phyloP scores from a whole-genome alignment of 148 eudicot species.

The Silene latifolia region DNA sequence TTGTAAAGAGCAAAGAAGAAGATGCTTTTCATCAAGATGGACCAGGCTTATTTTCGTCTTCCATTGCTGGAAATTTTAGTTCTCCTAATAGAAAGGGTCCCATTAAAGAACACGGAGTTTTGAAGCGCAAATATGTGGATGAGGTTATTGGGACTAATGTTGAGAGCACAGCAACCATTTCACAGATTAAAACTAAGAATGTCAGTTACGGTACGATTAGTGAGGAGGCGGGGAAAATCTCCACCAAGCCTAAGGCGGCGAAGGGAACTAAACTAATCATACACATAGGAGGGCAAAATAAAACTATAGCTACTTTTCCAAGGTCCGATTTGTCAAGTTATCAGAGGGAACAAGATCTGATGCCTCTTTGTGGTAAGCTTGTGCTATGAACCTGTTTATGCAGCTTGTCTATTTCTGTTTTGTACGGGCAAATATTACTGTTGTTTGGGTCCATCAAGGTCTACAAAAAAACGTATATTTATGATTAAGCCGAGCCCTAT shows the following conservation, averaged over 20 bases:
- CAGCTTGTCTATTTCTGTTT: too few relatives aligned
- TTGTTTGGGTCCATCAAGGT: too few relatives aligned
- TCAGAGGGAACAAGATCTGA: slow-evolving; percentile 53
- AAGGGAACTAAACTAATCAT: slow-evolving; percentile 84
- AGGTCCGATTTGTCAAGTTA: slow-evolving; percentile 67
- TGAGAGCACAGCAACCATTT: slow-evolving; percentile 32
- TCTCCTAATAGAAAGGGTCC: slow-evolving; percentile 37
- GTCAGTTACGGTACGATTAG: slow-evolving; percentile 27
- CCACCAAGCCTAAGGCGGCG: slow-evolving; percentile 38
- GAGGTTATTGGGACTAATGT: slow-evolving; percentile 43
- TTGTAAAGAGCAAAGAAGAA: slow-evolving; percentile 28
- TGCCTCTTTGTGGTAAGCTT: slow-evolving; percentile 51
- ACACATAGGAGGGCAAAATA: slow-evolving; percentile 76
- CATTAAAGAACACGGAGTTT: slow-evolving; percentile 41
- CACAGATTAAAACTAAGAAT: slow-evolving; percentile 51
- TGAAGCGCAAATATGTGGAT: slow-evolving; percentile 54
- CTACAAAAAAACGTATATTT: too few relatives aligned
- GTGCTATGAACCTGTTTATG: neutral
- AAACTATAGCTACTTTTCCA: slow-evolving; percentile 54
- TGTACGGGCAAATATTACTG: neutral
- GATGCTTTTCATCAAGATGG: slow-evolving; percentile 33
- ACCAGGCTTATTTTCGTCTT: slow-evolving; percentile 35
- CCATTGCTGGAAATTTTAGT: slow-evolving; percentile 44
- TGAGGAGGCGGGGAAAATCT: slow-evolving; percentile 44
- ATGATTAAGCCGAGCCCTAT: too few relatives aligned